These are phyloP conservation scores for Phascolomyces articulosus DNA, from an alignment of 371 early-diverging fungal genomes.

Conservation along the genomic window DNA sequence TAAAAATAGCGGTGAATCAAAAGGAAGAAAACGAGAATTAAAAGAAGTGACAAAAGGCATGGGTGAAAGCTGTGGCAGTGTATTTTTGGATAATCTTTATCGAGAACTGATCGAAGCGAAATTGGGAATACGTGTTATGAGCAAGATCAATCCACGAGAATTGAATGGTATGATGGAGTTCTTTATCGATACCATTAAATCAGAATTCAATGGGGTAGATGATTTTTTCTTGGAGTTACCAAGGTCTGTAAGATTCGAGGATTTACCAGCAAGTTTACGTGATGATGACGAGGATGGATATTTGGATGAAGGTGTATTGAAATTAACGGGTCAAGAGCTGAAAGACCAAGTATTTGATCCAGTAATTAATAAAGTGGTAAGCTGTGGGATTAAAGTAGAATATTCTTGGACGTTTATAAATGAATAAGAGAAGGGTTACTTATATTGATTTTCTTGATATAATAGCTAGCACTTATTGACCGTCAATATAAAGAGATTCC, in stretches of 20 bases:
- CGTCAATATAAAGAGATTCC: slow-evolving; percentile 29
- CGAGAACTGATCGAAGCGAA: slow-evolving; percentile 40
- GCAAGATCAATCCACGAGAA: slow-evolving; percentile 41
- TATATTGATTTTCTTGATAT: too few species aligned
- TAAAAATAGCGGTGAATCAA: too few species aligned
- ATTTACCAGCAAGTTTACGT: slow-evolving; percentile 20
- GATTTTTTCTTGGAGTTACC: slow-evolving; percentile 56
- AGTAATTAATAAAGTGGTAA: slow-evolving; percentile 52
- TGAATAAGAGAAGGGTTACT: too few species aligned
- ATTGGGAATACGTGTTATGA: slow-evolving; percentile 42
- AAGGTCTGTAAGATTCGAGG: slow-evolving; percentile 39
- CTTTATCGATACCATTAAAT: slow-evolving; percentile 59
- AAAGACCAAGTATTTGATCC: slow-evolving; percentile 60
- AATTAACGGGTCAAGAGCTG: slow-evolving; percentile 48
- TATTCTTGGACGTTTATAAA: too few species aligned
- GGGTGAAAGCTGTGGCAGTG: slow-evolving; percentile 64
- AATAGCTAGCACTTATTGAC: slow-evolving; percentile 42
- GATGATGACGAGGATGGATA: slow-evolving; percentile 33
- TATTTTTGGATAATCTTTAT: slow-evolving; percentile 56
- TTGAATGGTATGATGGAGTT: slow-evolving; percentile 56
- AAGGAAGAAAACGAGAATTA: slow-evolving; percentile 26
- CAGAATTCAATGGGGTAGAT: slow-evolving; percentile 57
- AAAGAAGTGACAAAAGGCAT: slow-evolving; percentile 61
- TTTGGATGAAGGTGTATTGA: slow-evolving; percentile 55
- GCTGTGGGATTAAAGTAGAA: not conserved